Evolutionary conservation across 352 stramenopile genomes (phyloP).

Genomic region (Phytophthora sojae): DNA sequence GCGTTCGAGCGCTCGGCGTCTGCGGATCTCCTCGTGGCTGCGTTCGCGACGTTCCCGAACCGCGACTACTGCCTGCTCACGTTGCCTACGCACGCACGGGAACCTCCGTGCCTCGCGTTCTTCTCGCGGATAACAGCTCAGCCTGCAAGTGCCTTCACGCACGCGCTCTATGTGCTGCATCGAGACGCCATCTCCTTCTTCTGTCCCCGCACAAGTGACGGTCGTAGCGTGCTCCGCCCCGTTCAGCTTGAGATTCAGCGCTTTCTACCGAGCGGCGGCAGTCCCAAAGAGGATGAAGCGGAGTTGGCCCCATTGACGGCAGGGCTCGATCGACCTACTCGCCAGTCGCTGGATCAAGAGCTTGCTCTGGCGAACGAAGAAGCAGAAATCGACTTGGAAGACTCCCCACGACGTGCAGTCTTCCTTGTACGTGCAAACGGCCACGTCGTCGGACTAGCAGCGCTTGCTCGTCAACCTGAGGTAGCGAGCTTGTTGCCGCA

Average conservation of each 20-base stretch:
- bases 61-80: constrained; percentile 71
- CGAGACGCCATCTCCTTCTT: constrained; percentile 70
- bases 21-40: constrained; percentile 52
- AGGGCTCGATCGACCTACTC: constrained; percentile 43
- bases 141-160: constrained; percentile 60
- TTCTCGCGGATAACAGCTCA: constrained; percentile 56
- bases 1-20: constrained; percentile 49
- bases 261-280: constrained; percentile 18
- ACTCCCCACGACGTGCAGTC: constrained; percentile 67
- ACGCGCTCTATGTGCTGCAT: constrained; percentile 65
- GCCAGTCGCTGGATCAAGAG: constrained; percentile 42
- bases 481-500: constrained; percentile 60
- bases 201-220: constrained; percentile 35
- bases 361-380: constrained; percentile 53
- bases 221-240: constrained; percentile 37
- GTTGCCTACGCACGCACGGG: constrained; percentile 51
- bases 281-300: constrained; percentile 12
- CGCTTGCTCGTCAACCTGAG: constrained; percentile 56
- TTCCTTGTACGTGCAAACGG: constrained; percentile 69
- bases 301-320: constrained; percentile 20
- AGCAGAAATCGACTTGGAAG: constrained; percentile 65
- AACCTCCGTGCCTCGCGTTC: constrained; percentile 55
- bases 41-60: constrained; percentile 58
- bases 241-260: constrained; percentile 50
- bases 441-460: constrained; percentile 50